Base-by-base conservation (phyloP, 768 basidiomycete genomes). In the Pisolithus microcarpus region DNA sequence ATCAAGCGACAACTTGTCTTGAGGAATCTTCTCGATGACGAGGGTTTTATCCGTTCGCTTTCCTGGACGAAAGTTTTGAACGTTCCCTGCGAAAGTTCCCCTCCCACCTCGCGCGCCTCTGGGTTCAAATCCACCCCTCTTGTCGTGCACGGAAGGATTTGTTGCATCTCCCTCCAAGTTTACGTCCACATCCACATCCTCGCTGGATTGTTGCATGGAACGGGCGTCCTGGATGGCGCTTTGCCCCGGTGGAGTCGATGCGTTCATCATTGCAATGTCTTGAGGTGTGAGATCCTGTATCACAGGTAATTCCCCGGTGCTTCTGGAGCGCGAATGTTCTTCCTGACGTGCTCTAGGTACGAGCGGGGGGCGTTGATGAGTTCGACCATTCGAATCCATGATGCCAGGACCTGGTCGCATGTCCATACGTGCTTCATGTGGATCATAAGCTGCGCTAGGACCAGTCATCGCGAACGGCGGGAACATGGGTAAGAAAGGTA, bases 21-120 rank as follows among this genome's bases (percentile, higher is more conserved):
- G 79, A 0, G 94, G 94, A 51, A 97, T 94, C 71, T 93, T 93
- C 68, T 96, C 91, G 34, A 98, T 86, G 13, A 96, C 91, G 19
- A 98, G 75, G 0, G 88, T 91, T 69, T 84, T 87, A 66, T 84
- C 82, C 53, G 78, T 79, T 51, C 83, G 74, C 55, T 79, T 77
- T 55, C 82, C 81, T 24, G 80, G 80, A 9, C 80, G 80, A 72
- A 85, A 85, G 50, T 73, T 79, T 52, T 80, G 80, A 7, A 75
- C 79, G 28, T 85, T 85, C 6, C 78, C 81, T 44, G 74, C 69
- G 58, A 86, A 87, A n/a, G 73, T 75, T 26, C 84, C 81, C 26
- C 70, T 70, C 4, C 78, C 75, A 43, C 75, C 67, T 46, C 75
- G 67, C 5, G 73, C 73, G 40, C 75, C 74, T 37, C 79, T 68